Base-by-base conservation (phyloP, 148 eudicot genomes). In the Vaccinium darrowii region DNA sequence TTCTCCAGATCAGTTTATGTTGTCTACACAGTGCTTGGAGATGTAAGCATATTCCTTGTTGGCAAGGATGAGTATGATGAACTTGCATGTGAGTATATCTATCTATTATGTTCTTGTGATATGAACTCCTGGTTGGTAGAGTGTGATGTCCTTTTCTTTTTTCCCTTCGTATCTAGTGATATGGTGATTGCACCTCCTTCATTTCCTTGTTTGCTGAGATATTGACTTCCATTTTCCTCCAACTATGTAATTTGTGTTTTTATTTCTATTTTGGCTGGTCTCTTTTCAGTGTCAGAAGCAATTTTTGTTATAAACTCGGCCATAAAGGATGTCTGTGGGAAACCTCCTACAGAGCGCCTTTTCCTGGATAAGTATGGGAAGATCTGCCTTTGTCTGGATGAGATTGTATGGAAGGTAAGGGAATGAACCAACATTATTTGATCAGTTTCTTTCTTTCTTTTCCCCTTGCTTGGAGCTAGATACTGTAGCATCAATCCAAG, bases 51-150 rank as follows among this genome's bases (percentile, higher is more conserved):
- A 73, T 95, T 88, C 85, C 91, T 94, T 81, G 98, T 97, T 72
- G 99, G 99, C 90, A 97, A 97, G 92, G 99, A 97, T 85, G 98
- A 91, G 84, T 97, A 97, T 76, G 99, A 97, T 65, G 99, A 97
- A 90, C 98, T 97, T 86, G 92, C 98, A 73, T 93, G 99, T 97
- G 91, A 97, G 99, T 88, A 88, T 62, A 81, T 2, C 21, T 11
- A 76, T 80, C 19, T 49, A 69, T 83, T 57, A 50, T 84, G 60
- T 75, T 43, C 18, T 60, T 54, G 27, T 47, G 15, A 33, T 23
- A 53, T 25, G 19, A 72, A 25, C 67, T 69, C 39, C 12, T 43
- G 80, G 6, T 23, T 76, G 47, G 49, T 16, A 16, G 65, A 16
- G 58, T 6, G 71, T 47, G 51, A 27, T 43, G n/a, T 65, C 51